Conservation (phyloP, 495 filamentous ascomycete species). For the Evernia prunastri region DNA sequence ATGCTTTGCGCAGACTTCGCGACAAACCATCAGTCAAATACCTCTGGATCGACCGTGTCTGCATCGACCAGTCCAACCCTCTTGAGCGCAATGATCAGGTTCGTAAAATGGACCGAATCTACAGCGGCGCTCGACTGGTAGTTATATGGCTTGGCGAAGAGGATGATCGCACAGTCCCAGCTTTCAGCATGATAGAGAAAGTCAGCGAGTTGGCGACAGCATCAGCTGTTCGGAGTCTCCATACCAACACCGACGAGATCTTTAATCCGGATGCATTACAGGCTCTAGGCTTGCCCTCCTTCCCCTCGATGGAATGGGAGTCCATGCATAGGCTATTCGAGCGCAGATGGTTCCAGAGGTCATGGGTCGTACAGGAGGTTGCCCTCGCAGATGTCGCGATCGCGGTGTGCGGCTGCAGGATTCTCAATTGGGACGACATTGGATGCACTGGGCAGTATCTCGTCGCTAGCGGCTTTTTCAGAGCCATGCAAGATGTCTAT, state of each 20-base stretch:
- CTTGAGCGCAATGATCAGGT: conserved; percentile 14
- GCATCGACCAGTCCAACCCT: conserved; percentile 11
- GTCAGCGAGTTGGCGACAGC: background rate
- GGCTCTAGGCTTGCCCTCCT: background rate
- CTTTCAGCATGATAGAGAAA: background rate
- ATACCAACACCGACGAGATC: background rate
- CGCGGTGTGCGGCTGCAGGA: conserved; percentile 3
- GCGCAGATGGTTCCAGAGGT: background rate
- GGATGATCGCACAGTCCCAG: background rate
- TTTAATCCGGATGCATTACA: background rate
- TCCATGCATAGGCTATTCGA: conserved; percentile 5
- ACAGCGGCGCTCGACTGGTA: conserved; percentile 24
- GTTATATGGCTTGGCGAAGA: conserved; percentile 27
- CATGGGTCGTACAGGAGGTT: conserved; percentile 15
- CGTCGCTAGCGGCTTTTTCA: background rate
- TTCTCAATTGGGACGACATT: conserved; percentile 2
- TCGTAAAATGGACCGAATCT: conserved; percentile 23
- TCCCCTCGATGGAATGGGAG: background rate
- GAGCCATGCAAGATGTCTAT: background rate
- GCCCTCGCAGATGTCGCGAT: background rate
- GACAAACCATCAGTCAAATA: background rate
- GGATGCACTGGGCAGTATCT: conserved; percentile 1
- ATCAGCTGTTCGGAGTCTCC: background rate
- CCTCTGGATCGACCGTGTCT: conserved; percentile 13
- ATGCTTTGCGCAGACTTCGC: conserved; percentile 1